Base-by-base conservation (phyloP, 78 protist genomes). In the Dictyostelium firmibasis region DNA sequence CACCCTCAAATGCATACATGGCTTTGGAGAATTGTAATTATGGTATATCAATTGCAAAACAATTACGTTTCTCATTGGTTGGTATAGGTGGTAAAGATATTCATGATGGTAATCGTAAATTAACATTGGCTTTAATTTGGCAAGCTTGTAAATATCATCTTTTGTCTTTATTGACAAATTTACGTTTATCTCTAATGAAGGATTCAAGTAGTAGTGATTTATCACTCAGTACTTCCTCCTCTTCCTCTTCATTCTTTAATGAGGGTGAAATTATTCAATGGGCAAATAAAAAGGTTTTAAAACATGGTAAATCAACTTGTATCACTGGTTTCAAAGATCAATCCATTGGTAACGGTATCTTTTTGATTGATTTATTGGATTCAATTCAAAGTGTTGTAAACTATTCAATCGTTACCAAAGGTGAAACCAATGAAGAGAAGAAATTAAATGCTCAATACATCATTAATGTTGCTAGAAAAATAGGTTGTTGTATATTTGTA, bases 51-150 rank as follows among this genome's bases (percentile, higher is more conserved):
- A 62, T 97, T 5, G 98, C 95, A 64, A 77, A 83, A 81, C 38
- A 81, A 64, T n/a, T 86, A 27, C 79, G 84, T 62, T 91, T 97
- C 76, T 74, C 91, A 14, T 67, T 98, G 47, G 97, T 97, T 38
- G 97, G 97, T 81, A 95, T 98, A 81, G 97, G 64, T 31, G 99
- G 99, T 50, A 89, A 62, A 60, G 98, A 98, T 83, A 81, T 98
- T 43, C 92, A 81, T 36, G 98, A 96, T 16, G 98, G 99, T 72
- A 85, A 96, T 92, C 41, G 91, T 53, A 98, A 23, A 74, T 87
- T 97, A 81, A 93, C 98, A 33, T 96, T 98, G 10, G 98, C 96
- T 23, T 0, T 96, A 13, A 79, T 92, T 50, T 98, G 98, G 98
- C 99, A 98, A 97, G 86, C 87, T 23, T 69, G 81, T 62, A 81